Evolutionary conservation across 2,329 filamentous ascomycete genomes (phyloP), one percentile per base, ranked within the genome.

Genomic region (Cladophialophora bantiana): DNA sequence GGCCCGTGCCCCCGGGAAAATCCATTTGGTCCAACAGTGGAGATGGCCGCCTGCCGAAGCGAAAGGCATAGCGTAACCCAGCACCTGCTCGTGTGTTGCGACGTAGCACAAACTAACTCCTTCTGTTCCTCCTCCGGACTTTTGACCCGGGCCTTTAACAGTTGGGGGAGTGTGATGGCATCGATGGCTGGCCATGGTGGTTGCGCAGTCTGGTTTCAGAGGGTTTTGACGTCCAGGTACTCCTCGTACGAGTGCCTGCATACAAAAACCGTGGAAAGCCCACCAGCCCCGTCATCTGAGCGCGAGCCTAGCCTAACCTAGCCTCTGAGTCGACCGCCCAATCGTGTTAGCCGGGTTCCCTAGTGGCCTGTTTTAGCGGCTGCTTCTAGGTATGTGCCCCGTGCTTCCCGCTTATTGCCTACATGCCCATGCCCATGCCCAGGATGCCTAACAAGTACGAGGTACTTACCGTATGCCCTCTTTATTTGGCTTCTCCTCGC

Each of bases 401-500:
- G 26, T 36, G 31, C 53, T 55, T 55, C 15, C 31, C 35, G 53
- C 53, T 35, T 55, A 35, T 55, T 55, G 31, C 53, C 53, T 55
- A 26, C 53, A 50, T 26, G 45, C 20, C 45, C 45, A 10, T 50
- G 18, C 36, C 36, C 45, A 20, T 26, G 26, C 26, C 26, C 26
- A 26, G 26, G 26, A 26, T 26, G 26, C 26, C 26, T 26, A 26
- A 26, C 26, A 26, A 26, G 26, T 26, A 26, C 26, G 2, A 2
- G 3, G 26, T 26, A 26, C 26, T 26, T 26, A 26, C 26, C 26
- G 26, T 38, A 2, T 57, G 20, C 13, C 45, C 55, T 36, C 55
- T 36, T 40, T 42, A 45, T 60, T 40, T 60, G 26, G 45, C 20
- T 38, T 52, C 42, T 60, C 34, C 42, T 26, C 42, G 18, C 7